These are phyloP conservation scores for Petunia hybrid DNA, from an alignment of 305 asterid genomes.

Conservation along the genomic window DNA sequence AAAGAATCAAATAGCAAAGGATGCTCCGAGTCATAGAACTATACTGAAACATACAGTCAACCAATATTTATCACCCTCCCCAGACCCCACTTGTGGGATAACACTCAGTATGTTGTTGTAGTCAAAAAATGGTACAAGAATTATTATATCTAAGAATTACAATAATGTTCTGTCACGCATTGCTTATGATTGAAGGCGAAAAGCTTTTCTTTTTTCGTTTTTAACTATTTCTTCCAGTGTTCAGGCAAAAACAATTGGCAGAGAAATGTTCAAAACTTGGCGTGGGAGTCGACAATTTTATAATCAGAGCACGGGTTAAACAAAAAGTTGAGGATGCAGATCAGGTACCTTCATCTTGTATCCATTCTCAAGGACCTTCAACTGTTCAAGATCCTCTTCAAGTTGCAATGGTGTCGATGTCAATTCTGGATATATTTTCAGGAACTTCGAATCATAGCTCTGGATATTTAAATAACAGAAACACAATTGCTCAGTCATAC, in stretches of 20 bases:
- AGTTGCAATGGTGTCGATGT: conserved; percentile 89
- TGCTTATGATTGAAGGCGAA: background rate
- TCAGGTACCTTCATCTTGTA: conserved; percentile 85
- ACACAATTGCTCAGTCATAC: background rate
- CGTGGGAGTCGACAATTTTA: background rate
- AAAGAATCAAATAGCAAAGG: too few species aligned
- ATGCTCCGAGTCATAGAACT: too few species aligned
- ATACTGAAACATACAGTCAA: too few species aligned
- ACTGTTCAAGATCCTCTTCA: conserved; percentile 97
- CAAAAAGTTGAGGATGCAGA: background rate
- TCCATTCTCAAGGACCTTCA: conserved; percentile 95
- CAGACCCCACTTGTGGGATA: too few species aligned
- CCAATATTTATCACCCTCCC: too few species aligned
- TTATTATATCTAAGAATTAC: too few species aligned
- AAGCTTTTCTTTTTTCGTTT: background rate
- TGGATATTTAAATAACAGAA: conserved; percentile 38
- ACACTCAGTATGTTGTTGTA: too few species aligned
- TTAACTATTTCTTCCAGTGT: background rate
- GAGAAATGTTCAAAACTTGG: background rate
- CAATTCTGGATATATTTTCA: conserved; percentile 69
- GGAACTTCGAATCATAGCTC: conserved; percentile 90
- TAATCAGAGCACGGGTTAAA: background rate
- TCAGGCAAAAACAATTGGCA: background rate
- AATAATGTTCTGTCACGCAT: too few species aligned
- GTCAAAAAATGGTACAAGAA: too few species aligned